Evolutionary conservation across 2,329 filamentous ascomycete genomes (phyloP), one percentile per base, ranked within the genome.

Genomic region (Helotiales sp.): DNA sequence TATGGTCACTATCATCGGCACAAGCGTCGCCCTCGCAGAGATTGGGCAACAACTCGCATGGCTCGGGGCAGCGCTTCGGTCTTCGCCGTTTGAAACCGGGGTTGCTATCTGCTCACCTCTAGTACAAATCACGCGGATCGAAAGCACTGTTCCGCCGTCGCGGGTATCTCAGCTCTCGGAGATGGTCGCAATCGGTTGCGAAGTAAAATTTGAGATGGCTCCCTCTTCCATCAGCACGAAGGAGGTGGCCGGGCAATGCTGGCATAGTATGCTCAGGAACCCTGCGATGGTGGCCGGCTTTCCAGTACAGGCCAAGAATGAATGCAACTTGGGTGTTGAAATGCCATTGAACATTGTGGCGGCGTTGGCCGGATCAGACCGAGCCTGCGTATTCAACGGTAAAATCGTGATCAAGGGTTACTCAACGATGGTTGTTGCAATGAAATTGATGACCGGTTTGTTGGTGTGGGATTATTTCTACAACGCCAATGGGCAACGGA

Each of bases 21-120:
- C 49, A 1, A 47, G 19, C 24, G 38, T 55, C 40, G 61, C 56
- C 5, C 44, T 74, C n/a, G 67, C 66, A n/a, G 72, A 75, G 55
- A 57, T 73, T 47, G 73, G 68, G 7, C 65, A 74, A 58, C 69
- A 73, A 54, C 48, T 75, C 33, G 69, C 70, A 19, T 75, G 73
- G 73, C 60, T 75, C 6, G 65, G 62, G 22, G 65, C 70, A 33
- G 67, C 72, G 4, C 58, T 74, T 49, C 64, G 67, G 12, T 60
- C 65, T 3, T 70, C 71, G 0, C 55, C 65, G 15, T 50, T 52
- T 47, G 25, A 55, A n/a, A 8, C 19, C 15, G 59, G 61, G 34
- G 34, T 67, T 6, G 42, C 36, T 7, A 62, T 54, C 17, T 65
- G 65, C 40, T 38, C n/a, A 24, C 65, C 65, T 36, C 38, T 46